A percentile compares a stretch with the other conserved stretches of the same genome.
phyloP scores from a whole-genome alignment of 345 rosid genomes.

The Brassica carinata region DNA sequence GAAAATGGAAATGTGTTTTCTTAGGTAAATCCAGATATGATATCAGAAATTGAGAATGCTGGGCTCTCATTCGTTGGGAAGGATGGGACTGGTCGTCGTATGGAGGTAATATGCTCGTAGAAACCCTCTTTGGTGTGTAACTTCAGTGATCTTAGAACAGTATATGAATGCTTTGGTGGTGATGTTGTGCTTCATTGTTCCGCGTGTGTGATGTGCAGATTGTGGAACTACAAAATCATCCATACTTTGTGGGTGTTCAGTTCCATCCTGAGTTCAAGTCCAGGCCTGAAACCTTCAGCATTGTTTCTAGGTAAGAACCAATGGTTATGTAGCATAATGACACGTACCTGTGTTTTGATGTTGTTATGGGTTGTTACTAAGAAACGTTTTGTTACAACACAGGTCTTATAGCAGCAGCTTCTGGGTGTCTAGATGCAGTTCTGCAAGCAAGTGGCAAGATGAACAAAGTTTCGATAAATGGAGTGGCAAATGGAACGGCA shows the following conservation, averaged over 20 bases:
- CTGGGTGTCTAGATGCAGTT: conserved; percentile 58
- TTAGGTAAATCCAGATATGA: conserved; percentile 79
- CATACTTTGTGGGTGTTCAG: conserved; percentile 75
- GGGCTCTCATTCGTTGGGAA: conserved; percentile 79
- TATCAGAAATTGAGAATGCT: conserved; percentile 61
- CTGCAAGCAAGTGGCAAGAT: conserved; percentile 41
- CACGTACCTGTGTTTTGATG: neutral
- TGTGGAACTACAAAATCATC: conserved; percentile 62
- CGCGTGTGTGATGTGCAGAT: conserved; percentile 45
- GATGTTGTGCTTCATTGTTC: conserved; percentile 7
- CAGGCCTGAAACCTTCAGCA: conserved; percentile 92
- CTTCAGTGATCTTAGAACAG: neutral
- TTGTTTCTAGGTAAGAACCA: conserved; percentile 60
- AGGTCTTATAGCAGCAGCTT: conserved; percentile 76
- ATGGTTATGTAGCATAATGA: neutral
- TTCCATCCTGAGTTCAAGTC: conserved; percentile 98
- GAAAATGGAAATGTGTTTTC: neutral
- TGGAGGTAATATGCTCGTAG: conserved; percentile 57
- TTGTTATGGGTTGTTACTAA: conserved; percentile 11
- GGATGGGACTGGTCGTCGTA: conserved; percentile 69
- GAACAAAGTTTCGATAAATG: conserved; percentile 45
- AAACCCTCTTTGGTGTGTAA: neutral
- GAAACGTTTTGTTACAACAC: conserved; percentile 23
- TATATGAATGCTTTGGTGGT: conserved; percentile 15
- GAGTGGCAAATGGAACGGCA: conserved; percentile 50